phyloP scores from a whole-genome alignment of 2,329 filamentous ascomycete species.

The Alternaria burnsii region DNA sequence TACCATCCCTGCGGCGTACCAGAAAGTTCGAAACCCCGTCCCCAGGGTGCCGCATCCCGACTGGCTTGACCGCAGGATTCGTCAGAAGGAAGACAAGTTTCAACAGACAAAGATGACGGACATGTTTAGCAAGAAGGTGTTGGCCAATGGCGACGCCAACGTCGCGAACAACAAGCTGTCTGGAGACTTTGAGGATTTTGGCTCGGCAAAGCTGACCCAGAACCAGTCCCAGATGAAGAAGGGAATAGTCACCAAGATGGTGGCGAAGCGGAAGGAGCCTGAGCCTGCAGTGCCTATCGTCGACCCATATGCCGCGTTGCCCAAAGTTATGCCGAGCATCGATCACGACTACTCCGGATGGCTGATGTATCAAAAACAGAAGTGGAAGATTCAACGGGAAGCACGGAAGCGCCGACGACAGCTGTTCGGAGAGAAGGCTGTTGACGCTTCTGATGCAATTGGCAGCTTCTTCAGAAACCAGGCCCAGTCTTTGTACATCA shows the following conservation, averaged over 20 bases:
- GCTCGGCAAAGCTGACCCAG: conserved; percentile 61
- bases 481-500: conserved; percentile 87
- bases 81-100: conserved; percentile 94
- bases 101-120: conserved; percentile 99
- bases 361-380: conserved; percentile 93
- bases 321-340: conserved; percentile 82
- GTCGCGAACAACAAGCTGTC: conserved; percentile 65
- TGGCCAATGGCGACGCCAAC: conserved; percentile 76
- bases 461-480: conserved; percentile 87
- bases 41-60: conserved; percentile 93
- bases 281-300: conserved; percentile 63
- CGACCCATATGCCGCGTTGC: conserved; percentile 84
- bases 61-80: conserved; percentile 93
- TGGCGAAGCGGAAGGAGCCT: conserved; percentile 59
- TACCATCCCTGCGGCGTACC: conserved; percentile 94
- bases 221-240: conserved; percentile 51
- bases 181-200: conserved; percentile 82
- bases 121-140: conserved; percentile 77
- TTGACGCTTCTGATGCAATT: conserved; percentile 66
- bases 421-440: conserved; percentile 86
- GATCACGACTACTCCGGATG: conserved; percentile 88
- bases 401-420: conserved; percentile 85
- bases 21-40: conserved; percentile 94
- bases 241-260: conserved; percentile 55
- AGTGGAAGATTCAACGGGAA: conserved; percentile 98